These are phyloP conservation scores for Viridothelium virens DNA, from an alignment of 495 filamentous ascomycete species.

Conservation along the genomic window DNA sequence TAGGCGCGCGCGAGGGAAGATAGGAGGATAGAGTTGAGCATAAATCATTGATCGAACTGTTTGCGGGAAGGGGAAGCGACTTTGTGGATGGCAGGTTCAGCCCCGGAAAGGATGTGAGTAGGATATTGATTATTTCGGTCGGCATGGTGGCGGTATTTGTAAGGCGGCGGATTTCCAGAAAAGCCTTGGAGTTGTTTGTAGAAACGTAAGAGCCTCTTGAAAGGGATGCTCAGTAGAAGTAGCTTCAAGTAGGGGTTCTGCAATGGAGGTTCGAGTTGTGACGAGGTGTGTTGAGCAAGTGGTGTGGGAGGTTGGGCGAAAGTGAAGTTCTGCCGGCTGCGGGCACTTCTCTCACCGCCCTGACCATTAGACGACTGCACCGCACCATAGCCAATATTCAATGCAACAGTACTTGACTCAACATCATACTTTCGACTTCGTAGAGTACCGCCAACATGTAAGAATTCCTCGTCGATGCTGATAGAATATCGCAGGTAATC, in stretches of 20 bases:
- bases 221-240: too few relatives aligned
- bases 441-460: slow-evolving; percentile 49
- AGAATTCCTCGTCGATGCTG: slow-evolving; percentile 22
- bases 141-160: neutral
- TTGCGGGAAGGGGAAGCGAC: slow-evolving; percentile 49
- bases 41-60: slow-evolving; percentile 60
- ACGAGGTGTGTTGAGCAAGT: neutral
- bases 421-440: slow-evolving; percentile 23
- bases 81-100: slow-evolving; percentile 72
- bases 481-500: slow-evolving; percentile 1
- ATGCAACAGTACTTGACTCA: slow-evolving; percentile 12
- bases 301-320: neutral
- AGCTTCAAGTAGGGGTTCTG: too few relatives aligned
- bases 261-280: too few relatives aligned
- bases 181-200: too few relatives aligned
- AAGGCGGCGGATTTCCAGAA: neutral
- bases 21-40: slow-evolving; percentile 52
- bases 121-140: slow-evolving; percentile 58
- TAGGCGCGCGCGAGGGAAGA: slow-evolving; percentile 44
- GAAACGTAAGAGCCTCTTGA: too few relatives aligned
- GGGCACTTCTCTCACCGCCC: neutral
- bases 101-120: slow-evolving; percentile 75
- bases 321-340: neutral
- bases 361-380: neutral
- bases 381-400: neutral